phyloP scores from a whole-genome alignment of 192 early-diverging fungal genomes.

The Gamsiella multidivaricata region DNA sequence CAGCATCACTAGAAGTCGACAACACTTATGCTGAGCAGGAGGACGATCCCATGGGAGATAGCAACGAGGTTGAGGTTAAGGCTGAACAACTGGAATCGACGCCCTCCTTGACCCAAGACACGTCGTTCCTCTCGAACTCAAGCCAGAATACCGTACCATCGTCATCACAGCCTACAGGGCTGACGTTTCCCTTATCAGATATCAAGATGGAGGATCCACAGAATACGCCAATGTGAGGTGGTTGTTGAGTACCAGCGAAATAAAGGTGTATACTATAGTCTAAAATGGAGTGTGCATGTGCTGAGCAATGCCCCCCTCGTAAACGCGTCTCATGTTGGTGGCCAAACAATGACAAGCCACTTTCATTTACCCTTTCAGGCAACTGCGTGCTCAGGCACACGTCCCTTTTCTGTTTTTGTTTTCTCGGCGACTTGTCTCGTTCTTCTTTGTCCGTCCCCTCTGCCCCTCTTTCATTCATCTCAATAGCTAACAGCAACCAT shows the following conservation, averaged over 20 bases:
- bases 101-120: constrained; percentile 12
- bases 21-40: neutral
- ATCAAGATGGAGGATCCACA: constrained; percentile 33
- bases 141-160: constrained; percentile 5
- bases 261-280: too few species aligned
- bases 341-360: constrained; percentile 2
- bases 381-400: neutral
- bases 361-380: neutral
- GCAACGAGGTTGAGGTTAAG: neutral
- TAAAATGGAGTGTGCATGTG: too few species aligned
- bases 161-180: constrained; percentile 5
- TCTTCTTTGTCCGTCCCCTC: neutral
- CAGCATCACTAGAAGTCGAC: neutral
- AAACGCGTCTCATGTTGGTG: neutral
- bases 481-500: constrained; percentile 2
- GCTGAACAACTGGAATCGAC: neutral
- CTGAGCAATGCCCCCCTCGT: too few species aligned
- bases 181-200: constrained; percentile 3
- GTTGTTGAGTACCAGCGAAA: too few species aligned
- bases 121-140: constrained; percentile 3
- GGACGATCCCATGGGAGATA: neutral
- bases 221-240: neutral
- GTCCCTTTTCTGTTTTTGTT: neutral
- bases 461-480: neutral
- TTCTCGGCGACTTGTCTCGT: neutral